Base-by-base conservation (phyloP, 371 early-diverging fungal species). In the Amoeboradix gromovi region DNA sequence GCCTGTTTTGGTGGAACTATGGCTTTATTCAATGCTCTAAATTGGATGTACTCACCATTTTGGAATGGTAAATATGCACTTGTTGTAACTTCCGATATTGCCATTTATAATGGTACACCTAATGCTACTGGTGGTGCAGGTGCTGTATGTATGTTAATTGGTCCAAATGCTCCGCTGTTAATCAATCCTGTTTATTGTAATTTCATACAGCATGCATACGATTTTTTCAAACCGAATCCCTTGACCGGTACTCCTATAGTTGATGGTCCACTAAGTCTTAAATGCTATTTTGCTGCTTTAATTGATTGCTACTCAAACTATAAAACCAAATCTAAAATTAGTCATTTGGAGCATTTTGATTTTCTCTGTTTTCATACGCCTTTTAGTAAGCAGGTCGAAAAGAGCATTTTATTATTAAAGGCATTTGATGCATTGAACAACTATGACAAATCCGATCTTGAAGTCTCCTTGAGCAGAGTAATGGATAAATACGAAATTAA, bases 1-100 rank as follows among this genome's bases (percentile, higher is more conserved):
- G 98, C 98, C 30, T 98, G 98, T 83, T 95, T 95, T 74, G 96
- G 98, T 73, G 98, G 95, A 71, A 93, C 94, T 66, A 86, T 84
- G 73, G 93, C 94, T 32, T 84, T 98, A 72, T 91, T 94, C 81
- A 92, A 92, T 76, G 85, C 94, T 66, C 78, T 94, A 75, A 87
- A 92, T 82, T 98, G 96, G 96, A 75, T 92, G 70, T 91, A 93
- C 75, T 87, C 88, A 28, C 84, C 87, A 1, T 83, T 85, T 66
- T 94, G 91, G 88, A 94, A 94, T 74, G 92, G 92, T 72, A 87
- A 89, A 68, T 77, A 74, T 72, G 80, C 77, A 32, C 81, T 96
- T 66, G 97, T 92, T 30, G 90, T 96, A 70, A 88, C 91, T 68
- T 94, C 89, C 72, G 98, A 98, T 77, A 89, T 95, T 74, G 94